Evolutionary conservation across 164 flowering plant species (phyloP), one percentile per base, ranked within the genome.

Genomic region (Vitis labrusca): DNA sequence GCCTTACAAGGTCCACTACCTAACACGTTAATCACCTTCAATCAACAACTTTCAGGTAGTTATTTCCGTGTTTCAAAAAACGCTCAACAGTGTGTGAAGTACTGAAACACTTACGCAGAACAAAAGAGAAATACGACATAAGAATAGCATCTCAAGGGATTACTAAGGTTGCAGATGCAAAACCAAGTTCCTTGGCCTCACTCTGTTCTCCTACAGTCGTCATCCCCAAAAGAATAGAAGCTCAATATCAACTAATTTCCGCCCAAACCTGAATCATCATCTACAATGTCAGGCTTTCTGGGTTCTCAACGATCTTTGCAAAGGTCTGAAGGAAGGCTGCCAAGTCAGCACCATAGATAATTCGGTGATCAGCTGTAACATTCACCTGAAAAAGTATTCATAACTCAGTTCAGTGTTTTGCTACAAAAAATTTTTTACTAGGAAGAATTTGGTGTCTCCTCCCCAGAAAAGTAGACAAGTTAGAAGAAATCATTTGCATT

Each of bases 281-380:
- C 85, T 91, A 93, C 81, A 91, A 68, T 65, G 98, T 91, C 59
- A 93, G 81, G 85, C 85, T 89, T 10, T 94, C 97, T 1, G 97
- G 97, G 70, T 94, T 88, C 82, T 89, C 87, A 62, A 92, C 59
- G 44, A 94, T 88, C 85, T 94, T 92, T 54, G 96, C 73, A 75
- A 94, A 92, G 44, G 98, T 89, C 80, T 90, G 84, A 44, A 94
- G 96, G 83, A 90, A 94, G 51, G 93, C 90, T 52, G 98, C 96
- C 82, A 94, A 84, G 78, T 94, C 97, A 66, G 97, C 97, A 65
- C 97, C 96, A 73, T 94, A 94, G 66, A 94, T 60, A 47, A 92
- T 79, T 53, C 98, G 81, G 80, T 94, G 97, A 79, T 94, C 97
- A 66, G 96, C 97, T 14, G 97, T 94, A 16, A 94, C 97, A 78